These are phyloP conservation scores for Hordeum vulgare DNA, from an alignment of 176 grass and related monocot genomes.

Conservation along the genomic window MorexV3_pseudomolecules_assembly NC_058518.1:487728477-487728976, in stretches of 20 bases:
- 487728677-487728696: not conserved
- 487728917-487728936: not conserved
- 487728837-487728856: no score
- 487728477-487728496: slow-evolving; percentile 89
- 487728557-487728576: not conserved
- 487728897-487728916: not conserved
- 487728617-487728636: slow-evolving; percentile 62
- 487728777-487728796: not conserved
- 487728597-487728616: slow-evolving; percentile 42
- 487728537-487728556: not conserved
- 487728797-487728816: no score
- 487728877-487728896: no score
- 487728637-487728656: slow-evolving; percentile 7
- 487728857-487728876: no score
- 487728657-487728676: not conserved
- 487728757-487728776: not conserved
- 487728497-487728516: slow-evolving; percentile 46
- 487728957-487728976: no score
- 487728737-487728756: not conserved
- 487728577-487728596: slow-evolving; percentile 9
- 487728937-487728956: not conserved
- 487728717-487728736: no score
- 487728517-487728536: slow-evolving; percentile 31
- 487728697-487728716: not conserved
- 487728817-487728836: no score